phyloP scores from a whole-genome alignment of 306 rosid species.

The Cucurbita maxima region DNA sequence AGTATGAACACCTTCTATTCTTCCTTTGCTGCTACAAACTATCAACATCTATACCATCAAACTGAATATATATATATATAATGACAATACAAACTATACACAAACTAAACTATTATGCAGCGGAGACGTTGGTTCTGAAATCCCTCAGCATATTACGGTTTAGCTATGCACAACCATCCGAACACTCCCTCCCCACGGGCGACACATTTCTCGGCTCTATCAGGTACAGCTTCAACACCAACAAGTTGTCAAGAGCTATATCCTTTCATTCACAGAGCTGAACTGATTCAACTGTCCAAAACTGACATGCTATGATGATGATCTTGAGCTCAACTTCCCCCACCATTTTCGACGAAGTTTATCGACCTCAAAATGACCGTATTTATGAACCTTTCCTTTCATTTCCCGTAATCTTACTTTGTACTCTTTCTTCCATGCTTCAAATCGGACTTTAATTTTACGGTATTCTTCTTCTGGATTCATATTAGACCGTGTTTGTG shows the following conservation, averaged over 20 bases:
- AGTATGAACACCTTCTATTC: slow-evolving; percentile 29
- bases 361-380: slow-evolving; percentile 39
- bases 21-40: slow-evolving; percentile 2
- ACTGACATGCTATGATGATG: slow-evolving; percentile 15
- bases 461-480: slow-evolving; percentile 46
- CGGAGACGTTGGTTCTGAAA: slow-evolving; percentile 11
- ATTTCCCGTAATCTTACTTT: slow-evolving; percentile 48
- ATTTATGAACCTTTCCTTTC: slow-evolving; percentile 38
- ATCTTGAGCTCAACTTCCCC: slow-evolving; percentile 47
- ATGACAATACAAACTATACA: slow-evolving; percentile 29
- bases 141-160: slow-evolving; percentile 25
- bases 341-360: slow-evolving; percentile 65
- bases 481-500: not conserved
- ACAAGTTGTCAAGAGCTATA: slow-evolving; percentile 5
- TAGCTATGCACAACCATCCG: slow-evolving; percentile 40
- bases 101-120: slow-evolving; percentile 34
- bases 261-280: slow-evolving; percentile 9
- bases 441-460: slow-evolving; percentile 48
- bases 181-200: slow-evolving; percentile 11
- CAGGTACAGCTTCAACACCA: not conserved
- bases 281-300: slow-evolving; percentile 4
- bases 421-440: slow-evolving; percentile 85
- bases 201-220: not conserved
- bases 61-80: not conserved
- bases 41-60: slow-evolving; percentile 8